Evolutionary conservation across 768 basidiomycete species (phyloP), one percentile per base, ranked within the genome.

Genomic region (Trametes maxima): DNA sequence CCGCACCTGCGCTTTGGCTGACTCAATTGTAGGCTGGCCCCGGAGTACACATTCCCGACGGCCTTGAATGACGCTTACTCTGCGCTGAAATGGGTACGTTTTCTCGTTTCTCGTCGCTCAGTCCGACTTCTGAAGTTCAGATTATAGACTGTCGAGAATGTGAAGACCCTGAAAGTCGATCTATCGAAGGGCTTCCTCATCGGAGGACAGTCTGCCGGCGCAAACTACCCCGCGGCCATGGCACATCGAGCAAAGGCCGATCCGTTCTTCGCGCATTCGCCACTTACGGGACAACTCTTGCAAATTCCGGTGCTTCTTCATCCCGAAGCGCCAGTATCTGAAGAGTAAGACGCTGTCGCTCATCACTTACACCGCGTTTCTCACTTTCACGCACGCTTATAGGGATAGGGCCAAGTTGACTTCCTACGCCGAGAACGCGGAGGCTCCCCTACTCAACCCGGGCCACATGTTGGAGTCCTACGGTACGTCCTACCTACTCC

Each of bases 11-110:
- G 21, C n/a, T 21, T 6, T 43, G n/a, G 63, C 25, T 16, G 5
- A 3, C 16, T 55, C 22, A 13, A 6, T 11, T 48, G 19, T 40
- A 68, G 71, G 39, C 62, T 68, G 3, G 71, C 70, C 4, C 71
- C 71, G 6, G 71, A 72, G 52, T 53, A 68, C 45, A 65, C 67
- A 2, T 70, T 68, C 54, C 71, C 71, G n/a, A 60, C 58, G 5
- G 62, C 56, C 3, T 21, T 66, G n/a, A 57, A 70, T 46, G 68
- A 72, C 39, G 65, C 60, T 17, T 71, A 59, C 50, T 58, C 62
- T 8, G 68, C 67, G 4, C 43, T 72, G 24, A 68, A 71, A 64
- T 71, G 69, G 69, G 71, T 70, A 25, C 5, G 64, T 56, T 39
- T 39, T 35, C 35, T n/a, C 16, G 17, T 3, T 7, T 2, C 36